Conservation (phyloP, 2,329 filamentous ascomycete species). For the Ambrosiella cleistominuta region DNA sequence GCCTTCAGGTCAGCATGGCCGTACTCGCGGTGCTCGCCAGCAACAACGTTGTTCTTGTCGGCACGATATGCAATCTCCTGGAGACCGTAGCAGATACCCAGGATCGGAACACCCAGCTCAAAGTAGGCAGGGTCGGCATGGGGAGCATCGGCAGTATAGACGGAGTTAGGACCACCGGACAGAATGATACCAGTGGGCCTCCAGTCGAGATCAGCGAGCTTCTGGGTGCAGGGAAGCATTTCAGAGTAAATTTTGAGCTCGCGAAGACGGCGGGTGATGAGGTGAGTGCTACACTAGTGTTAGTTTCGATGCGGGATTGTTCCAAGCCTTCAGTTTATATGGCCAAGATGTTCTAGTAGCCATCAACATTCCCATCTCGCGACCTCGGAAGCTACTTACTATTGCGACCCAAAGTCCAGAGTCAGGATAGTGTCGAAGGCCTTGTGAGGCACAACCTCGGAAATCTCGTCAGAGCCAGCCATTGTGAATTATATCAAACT, state of each 20-base stretch:
- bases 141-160: conserved; percentile 61
- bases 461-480: conserved; percentile 4
- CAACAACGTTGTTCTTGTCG: conserved; percentile 40
- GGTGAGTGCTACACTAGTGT: conserved; percentile 45
- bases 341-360: not conserved
- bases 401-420: conserved; percentile 44
- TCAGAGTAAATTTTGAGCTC: conserved; percentile 71
- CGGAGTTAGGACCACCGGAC: conserved; percentile 41
- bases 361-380: not conserved
- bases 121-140: conserved; percentile 69
- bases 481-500: conserved; percentile 1
- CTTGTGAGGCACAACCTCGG: conserved; percentile 19
- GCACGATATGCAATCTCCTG: conserved; percentile 50
- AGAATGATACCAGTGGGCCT: conserved; percentile 68
- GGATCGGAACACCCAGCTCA: conserved; percentile 44
- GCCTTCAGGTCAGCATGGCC: conserved; percentile 51
- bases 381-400: not conserved
- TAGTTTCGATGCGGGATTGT: not conserved
- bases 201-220: conserved; percentile 57
- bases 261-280: conserved; percentile 58
- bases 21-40: conserved; percentile 34
- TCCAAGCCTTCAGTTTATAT: not conserved
- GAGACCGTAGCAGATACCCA: conserved; percentile 42
- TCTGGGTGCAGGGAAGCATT: conserved; percentile 75
- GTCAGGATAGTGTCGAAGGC: conserved; percentile 44